These are phyloP conservation scores for Apostasia ramifera DNA, from an alignment of 106 monocot genomes.

Conservation along the genomic window DNA sequence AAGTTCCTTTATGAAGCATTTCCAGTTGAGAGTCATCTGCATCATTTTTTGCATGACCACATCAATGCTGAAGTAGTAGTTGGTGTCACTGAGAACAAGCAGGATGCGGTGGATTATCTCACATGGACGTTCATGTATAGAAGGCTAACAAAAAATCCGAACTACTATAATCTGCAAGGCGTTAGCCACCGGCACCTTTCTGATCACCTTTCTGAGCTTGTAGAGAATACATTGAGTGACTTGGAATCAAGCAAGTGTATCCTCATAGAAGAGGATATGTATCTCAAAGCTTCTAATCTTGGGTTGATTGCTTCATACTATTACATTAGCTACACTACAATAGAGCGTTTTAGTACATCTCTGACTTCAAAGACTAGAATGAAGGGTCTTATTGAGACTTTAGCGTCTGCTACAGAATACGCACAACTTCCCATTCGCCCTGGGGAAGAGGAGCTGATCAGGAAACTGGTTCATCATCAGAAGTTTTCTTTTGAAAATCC, in stretches of 20 bases:
- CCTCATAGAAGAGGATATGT: slow-evolving; percentile 87
- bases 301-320: slow-evolving; percentile 96
- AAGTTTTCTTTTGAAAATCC: slow-evolving; percentile 89
- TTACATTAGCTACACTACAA: slow-evolving; percentile 85
- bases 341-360: slow-evolving; percentile 88
- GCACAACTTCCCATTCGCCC: slow-evolving; percentile 74
- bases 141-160: slow-evolving; percentile 87
- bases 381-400: slow-evolving; percentile 87
- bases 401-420: slow-evolving; percentile 92
- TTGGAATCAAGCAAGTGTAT: slow-evolving; percentile 90
- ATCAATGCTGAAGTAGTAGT: slow-evolving; percentile 93
- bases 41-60: slow-evolving; percentile 87
- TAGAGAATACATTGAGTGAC: slow-evolving; percentile 71
- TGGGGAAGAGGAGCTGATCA: slow-evolving; percentile 82
- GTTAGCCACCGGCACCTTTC: slow-evolving; percentile 96
- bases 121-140: slow-evolving; percentile 99
- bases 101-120: slow-evolving; percentile 98
- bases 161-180: slow-evolving; percentile 93
- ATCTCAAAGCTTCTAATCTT: slow-evolving; percentile 80
- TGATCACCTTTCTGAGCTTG: slow-evolving; percentile 85
- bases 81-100: slow-evolving; percentile 78
- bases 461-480: slow-evolving; percentile 79
- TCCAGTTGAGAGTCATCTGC: slow-evolving; percentile 96
- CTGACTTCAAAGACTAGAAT: slow-evolving; percentile 74
- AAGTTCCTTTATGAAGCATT: slow-evolving; percentile 97